Conservation (phyloP, 495 filamentous ascomycete species). For the Podospora appendiculata region DNA sequence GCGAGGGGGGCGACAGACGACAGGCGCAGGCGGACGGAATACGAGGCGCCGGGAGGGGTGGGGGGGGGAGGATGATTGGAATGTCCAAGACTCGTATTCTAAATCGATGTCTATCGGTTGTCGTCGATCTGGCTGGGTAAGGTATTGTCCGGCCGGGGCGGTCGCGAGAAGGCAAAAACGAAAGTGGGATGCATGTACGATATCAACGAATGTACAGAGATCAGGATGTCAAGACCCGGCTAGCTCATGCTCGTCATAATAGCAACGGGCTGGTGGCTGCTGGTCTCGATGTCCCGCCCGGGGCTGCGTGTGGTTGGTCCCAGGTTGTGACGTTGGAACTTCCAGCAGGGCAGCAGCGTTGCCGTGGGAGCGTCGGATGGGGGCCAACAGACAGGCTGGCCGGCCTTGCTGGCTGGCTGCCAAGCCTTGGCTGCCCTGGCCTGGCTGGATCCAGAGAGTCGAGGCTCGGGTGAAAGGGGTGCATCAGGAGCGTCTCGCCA, state of each 20-base stretch:
- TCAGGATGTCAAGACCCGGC: constrained; percentile 5
- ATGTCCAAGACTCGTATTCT: too few relatives aligned
- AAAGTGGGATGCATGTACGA: constrained; percentile 17
- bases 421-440: too few relatives aligned
- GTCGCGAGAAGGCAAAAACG: constrained; percentile 10
- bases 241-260: not conserved
- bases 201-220: constrained; percentile 15
- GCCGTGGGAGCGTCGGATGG: not conserved
- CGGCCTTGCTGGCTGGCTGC: not conserved
- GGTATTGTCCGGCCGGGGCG: not conserved
- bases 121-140: not conserved
- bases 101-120: not conserved
- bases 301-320: constrained; percentile 14
- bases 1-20: too few relatives aligned
- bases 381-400: not conserved
- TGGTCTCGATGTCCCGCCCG: too few relatives aligned
- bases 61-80: too few relatives aligned
- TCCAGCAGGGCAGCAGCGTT: not conserved
- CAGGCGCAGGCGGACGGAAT: too few relatives aligned
- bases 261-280: too few relatives aligned
- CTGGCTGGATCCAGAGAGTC: too few relatives aligned
- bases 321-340: constrained; percentile 11
- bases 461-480: too few relatives aligned
- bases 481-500: constrained; percentile 18
- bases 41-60: too few relatives aligned